phyloP scores from a whole-genome alignment of 2,329 filamentous ascomycete species.

The Exutisphaerella laricina region DNA sequence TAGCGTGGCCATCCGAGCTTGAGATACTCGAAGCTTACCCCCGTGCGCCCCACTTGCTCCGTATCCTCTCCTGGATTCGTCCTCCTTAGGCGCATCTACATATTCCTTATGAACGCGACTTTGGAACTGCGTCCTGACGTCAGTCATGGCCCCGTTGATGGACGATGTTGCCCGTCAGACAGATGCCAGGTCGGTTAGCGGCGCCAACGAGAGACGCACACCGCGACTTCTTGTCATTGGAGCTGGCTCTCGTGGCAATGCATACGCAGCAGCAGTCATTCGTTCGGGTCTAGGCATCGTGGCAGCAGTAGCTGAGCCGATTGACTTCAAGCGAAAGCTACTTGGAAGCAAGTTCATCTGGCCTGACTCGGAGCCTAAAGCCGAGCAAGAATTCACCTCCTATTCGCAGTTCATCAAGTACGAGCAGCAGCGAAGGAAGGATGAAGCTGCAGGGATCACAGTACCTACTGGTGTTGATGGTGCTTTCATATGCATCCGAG shows the following conservation, averaged over 20 bases:
- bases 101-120: too few relatives aligned
- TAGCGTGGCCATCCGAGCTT: background rate
- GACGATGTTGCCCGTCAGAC: too few relatives aligned
- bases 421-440: slow-evolving; percentile 58
- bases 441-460: slow-evolving; percentile 43
- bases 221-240: slow-evolving; percentile 70
- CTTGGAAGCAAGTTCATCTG: slow-evolving; percentile 72
- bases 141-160: slow-evolving; percentile 19
- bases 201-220: too few relatives aligned
- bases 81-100: too few relatives aligned
- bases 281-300: slow-evolving; percentile 62
- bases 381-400: slow-evolving; percentile 63
- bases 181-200: too few relatives aligned
- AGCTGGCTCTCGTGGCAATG: slow-evolving; percentile 70
- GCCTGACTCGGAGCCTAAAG: slow-evolving; percentile 46
- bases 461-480: slow-evolving; percentile 45
- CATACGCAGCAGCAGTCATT: slow-evolving; percentile 66
- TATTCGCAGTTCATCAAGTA: slow-evolving; percentile 75
- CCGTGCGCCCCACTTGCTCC: background rate
- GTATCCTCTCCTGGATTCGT: background rate
- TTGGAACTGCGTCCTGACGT: too few relatives aligned
- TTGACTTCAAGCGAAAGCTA: slow-evolving; percentile 65
- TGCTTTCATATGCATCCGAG: slow-evolving; percentile 69
- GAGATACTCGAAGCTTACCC: background rate
- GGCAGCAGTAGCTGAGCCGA: slow-evolving; percentile 74